Evolutionary conservation across 331 rosid species (phyloP).

Genomic region (Spiraea crenata): DNA sequence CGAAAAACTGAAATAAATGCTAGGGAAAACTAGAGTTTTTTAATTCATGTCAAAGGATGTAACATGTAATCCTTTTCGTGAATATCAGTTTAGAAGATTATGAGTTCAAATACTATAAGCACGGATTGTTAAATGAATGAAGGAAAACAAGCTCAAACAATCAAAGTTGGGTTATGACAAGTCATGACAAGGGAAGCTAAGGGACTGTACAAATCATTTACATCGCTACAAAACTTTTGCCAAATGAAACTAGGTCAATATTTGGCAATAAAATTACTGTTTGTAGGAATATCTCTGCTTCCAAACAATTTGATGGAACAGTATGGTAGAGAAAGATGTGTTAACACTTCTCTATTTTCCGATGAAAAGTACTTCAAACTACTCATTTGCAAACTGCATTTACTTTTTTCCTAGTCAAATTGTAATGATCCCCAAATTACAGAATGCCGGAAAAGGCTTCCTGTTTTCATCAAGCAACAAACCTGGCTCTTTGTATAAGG

Average conservation of each 20-base stretch:
- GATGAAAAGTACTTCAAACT: background rate
- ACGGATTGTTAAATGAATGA: background rate
- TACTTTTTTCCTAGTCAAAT: background rate
- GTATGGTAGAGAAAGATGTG: background rate
- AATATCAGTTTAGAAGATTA: too few species aligned
- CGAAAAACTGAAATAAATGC: background rate
- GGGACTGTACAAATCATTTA: background rate
- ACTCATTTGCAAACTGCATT: background rate
- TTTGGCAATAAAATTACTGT: background rate
- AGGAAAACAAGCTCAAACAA: background rate
- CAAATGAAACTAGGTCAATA: background rate
- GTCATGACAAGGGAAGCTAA: background rate
- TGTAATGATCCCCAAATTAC: background rate
- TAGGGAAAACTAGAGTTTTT: background rate
- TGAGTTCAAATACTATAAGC: too few species aligned
- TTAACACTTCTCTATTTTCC: background rate
- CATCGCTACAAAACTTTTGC: background rate
- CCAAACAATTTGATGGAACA: background rate
- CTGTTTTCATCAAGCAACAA: conserved; percentile 4
- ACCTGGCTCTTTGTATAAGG: background rate
- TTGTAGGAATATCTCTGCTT: background rate
- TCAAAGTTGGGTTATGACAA: background rate
- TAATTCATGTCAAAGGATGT: too few species aligned
- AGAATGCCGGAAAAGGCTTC: background rate
- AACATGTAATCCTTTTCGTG: too few species aligned